Base-by-base conservation (phyloP, 2,329 filamentous ascomycete species). In the Clonostachys sp. region DNA sequence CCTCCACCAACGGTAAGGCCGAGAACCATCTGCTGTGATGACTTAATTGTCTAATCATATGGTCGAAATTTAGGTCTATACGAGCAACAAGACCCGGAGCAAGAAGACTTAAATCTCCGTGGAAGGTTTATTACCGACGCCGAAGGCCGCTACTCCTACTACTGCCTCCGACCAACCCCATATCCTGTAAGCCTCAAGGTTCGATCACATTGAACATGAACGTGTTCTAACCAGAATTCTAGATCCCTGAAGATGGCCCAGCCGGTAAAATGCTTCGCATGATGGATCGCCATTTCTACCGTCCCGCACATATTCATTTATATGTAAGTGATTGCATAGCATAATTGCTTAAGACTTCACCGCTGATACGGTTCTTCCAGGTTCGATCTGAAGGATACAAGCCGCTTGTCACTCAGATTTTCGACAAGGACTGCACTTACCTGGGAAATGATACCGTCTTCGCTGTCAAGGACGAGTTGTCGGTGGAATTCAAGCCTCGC, bases 71-170 rank as follows among this genome's bases (percentile, higher is more conserved):
- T 34, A 69, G 70, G 71, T 9, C 58, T 74, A 58, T 85, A 86
- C 53, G 86, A 90, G 68, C 86, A 90, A 65, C 87, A 91, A 65
- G 87, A 91, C 53, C 70, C 77, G 0, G 67, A 78, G 2, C 86
- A 91, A 67, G 72, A 77, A 7, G 86, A 91, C 48, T 82, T 83
- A 66, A 91, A 91, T 61, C 73, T 91, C 18, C 78, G 87, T 5
- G 88, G 88, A 6, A 81, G 82, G 42, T 89, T 91, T 60, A 75
- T 70, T 45, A 89, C 87, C 2, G 83, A 86, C 51, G 69, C 68
- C 6, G 69, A 84, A 17, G 87, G 87, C 2, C 69, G 71, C 14
- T 91, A 87, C 61, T 72, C 70, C 3, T 72, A 84, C 49, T 81
- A 84, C 61, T 81, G 78, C 53, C 58, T 86, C 45, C 71, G 78